These are phyloP conservation scores for Rhizoclosmatium sp. DNA, from an alignment of 192 early-diverging fungal species.

Conservation along the genomic window DNA sequence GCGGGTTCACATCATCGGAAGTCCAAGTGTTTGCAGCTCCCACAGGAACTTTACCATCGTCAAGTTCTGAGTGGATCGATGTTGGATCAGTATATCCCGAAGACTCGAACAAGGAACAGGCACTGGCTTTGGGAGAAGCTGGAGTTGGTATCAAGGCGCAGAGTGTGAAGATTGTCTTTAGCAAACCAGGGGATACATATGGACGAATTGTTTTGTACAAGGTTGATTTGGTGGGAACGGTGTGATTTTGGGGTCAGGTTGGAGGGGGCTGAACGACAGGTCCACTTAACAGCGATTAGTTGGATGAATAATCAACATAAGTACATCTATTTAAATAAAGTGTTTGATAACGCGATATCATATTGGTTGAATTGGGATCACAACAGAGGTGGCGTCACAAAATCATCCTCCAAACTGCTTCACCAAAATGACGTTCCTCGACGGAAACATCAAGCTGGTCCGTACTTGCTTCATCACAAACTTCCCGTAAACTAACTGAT, in stretches of 20 bases:
- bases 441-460: slow-evolving; percentile 23
- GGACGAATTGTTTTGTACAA: slow-evolving; percentile 32
- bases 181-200: slow-evolving; percentile 6
- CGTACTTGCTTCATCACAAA: neutral
- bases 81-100: slow-evolving; percentile 15
- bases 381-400: neutral
- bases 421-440: neutral
- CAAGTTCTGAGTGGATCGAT: slow-evolving; percentile 16
- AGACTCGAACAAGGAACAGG: slow-evolving; percentile 22
- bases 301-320: too few relatives aligned
- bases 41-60: neutral
- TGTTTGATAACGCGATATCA: too few relatives aligned
- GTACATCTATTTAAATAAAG: too few relatives aligned
- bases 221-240: slow-evolving; percentile 2
- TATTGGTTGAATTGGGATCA: too few relatives aligned
- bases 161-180: slow-evolving; percentile 27
- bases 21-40: neutral
- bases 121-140: neutral
- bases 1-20: slow-evolving; percentile 25
- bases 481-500: neutral
- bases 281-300: too few relatives aligned
- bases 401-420: neutral
- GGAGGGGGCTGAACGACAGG: too few relatives aligned
- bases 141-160: neutral
- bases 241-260: too few relatives aligned